Evolutionary conservation across 2,329 filamentous ascomycete species (phyloP), one percentile per base, ranked within the genome.

Genomic region (Pestalotiopsis fici): DNA sequence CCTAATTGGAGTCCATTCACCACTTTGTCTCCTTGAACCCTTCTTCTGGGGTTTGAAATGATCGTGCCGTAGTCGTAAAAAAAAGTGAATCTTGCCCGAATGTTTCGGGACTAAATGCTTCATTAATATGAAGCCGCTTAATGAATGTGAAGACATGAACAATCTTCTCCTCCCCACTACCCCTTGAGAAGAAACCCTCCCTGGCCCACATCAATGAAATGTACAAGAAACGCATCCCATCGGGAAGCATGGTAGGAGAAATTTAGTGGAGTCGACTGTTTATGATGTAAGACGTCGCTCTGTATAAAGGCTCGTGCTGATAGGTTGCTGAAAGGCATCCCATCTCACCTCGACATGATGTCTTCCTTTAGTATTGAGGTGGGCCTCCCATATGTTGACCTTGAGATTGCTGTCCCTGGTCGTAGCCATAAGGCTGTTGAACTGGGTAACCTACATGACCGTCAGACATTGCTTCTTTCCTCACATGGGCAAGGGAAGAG

Each of bases 391-490:
- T 50, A n/a, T 50, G 43, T 37, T 75, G 75, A 50, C 75, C 81
- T 71, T 81, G 82, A 61, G 77, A 81, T 71, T 80, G 79, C 57
- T 79, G 79, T 60, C 78, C 66, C 50, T 69, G 83, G 69, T 86
- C 83, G 71, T 88, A 87, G 63, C 81, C 83, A 69, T 86, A 87
- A 11, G 71, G 70, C 11, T 67, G 54, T 7, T 70, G 73, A 66
- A 72, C 71, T 25, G 68, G 71, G 64, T 77, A 78, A 12, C 73
- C 76, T 77, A 18, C 9, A 60, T 21, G 1, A 35, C 9, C 11
- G 47, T 65, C 39, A 25, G 56, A 12, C 31, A 18, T 23, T n/a
- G n/a, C n/a, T 18, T n/a, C 43, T n/a, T 59, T 12, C 21, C 39
- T 15, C 28, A 63, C 25, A 59, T 54, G 18, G 12, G 31, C 27